A percentile compares a stretch with the other conserved stretches of the same genome.
Conservation (phyloP, 805 yeast species). For the Torulaspora gathmanii region DNA sequence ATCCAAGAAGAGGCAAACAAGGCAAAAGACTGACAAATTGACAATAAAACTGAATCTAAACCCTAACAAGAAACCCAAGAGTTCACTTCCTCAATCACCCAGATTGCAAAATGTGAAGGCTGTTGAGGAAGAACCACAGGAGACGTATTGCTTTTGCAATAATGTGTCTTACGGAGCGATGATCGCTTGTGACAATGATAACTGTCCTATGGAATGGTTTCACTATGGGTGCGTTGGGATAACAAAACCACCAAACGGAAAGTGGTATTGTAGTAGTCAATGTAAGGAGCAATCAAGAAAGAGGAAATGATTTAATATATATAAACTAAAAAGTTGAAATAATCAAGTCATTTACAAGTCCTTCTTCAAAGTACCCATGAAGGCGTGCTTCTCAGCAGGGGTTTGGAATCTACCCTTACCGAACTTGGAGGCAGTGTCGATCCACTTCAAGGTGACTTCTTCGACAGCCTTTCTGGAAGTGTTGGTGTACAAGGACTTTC, state of each 20-base stretch:
- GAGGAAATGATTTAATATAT: slow-evolving; percentile 7
- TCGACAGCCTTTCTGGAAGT: slow-evolving; percentile 97
- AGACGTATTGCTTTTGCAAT: slow-evolving; percentile 45
- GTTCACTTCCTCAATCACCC: background rate
- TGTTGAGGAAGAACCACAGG: slow-evolving; percentile 2
- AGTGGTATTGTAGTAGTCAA: slow-evolving; percentile 65
- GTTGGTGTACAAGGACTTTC: slow-evolving; percentile 97
- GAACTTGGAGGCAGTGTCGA: slow-evolving; percentile 99
- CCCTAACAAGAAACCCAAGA: background rate
- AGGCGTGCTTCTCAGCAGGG: slow-evolving; percentile 99
- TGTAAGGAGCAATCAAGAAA: slow-evolving; percentile 10
- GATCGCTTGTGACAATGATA: slow-evolving; percentile 84
- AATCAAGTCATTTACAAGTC: slow-evolving; percentile 54
- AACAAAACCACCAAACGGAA: slow-evolving; percentile 53
- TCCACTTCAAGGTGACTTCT: slow-evolving; percentile 97
- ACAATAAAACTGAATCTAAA: slow-evolving; percentile 15
- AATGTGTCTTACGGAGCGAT: slow-evolving; percentile 60
- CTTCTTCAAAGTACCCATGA: slow-evolving; percentile 99
- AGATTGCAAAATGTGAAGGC: slow-evolving; percentile 2
- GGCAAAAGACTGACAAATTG: slow-evolving; percentile 13
- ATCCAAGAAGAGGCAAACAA: slow-evolving; percentile 6
- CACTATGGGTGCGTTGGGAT: slow-evolving; percentile 75
- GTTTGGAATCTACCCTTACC: slow-evolving; percentile 99
- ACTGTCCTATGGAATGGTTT: slow-evolving; percentile 74
- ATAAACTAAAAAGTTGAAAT: background rate